Percentiles rank a stretch among this genome's conserved stretches.
Conservation (phyloP, 2,329 filamentous ascomycete species). For the Cladosporium phlei region DNA sequence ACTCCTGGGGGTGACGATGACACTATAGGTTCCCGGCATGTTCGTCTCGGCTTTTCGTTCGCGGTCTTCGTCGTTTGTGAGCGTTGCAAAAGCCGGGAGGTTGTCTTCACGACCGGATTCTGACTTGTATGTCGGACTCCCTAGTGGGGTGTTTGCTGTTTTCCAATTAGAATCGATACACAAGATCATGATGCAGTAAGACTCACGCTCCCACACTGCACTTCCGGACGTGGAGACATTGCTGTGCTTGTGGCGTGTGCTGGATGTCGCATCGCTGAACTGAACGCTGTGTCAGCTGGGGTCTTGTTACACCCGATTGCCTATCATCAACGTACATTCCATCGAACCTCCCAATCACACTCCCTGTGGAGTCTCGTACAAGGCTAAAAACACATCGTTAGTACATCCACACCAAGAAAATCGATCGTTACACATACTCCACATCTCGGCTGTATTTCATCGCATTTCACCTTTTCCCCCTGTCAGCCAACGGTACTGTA, state of each 20-base stretch:
- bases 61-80: conserved; percentile 54
- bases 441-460: conserved; percentile 51
- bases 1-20: conserved; percentile 51
- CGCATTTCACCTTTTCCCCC: conserved; percentile 54
- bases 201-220: conserved; percentile 54
- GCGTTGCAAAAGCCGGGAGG: conserved; percentile 50
- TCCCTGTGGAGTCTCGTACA: conserved; percentile 52
- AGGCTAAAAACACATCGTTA: conserved; percentile 36
- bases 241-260: conserved; percentile 28
- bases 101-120: conserved; percentile 34
- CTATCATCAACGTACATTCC: conserved; percentile 26
- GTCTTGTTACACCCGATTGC: not conserved
- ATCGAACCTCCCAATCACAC: conserved; percentile 55
- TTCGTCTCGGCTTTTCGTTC: conserved; percentile 52
- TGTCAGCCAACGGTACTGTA: no score
- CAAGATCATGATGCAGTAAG: no score
- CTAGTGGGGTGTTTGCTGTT: conserved; percentile 7
- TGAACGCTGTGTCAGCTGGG: not conserved
- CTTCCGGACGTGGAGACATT: conserved; percentile 49
- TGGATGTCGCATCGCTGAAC: conserved; percentile 34
- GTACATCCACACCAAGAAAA: not conserved
- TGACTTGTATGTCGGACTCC: not conserved
- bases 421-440: conserved; percentile 37
- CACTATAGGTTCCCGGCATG: conserved; percentile 52
- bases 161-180: not conserved